phyloP scores from a whole-genome alignment of 805 yeast species.

The Starmerella lactis-condensi region DNA sequence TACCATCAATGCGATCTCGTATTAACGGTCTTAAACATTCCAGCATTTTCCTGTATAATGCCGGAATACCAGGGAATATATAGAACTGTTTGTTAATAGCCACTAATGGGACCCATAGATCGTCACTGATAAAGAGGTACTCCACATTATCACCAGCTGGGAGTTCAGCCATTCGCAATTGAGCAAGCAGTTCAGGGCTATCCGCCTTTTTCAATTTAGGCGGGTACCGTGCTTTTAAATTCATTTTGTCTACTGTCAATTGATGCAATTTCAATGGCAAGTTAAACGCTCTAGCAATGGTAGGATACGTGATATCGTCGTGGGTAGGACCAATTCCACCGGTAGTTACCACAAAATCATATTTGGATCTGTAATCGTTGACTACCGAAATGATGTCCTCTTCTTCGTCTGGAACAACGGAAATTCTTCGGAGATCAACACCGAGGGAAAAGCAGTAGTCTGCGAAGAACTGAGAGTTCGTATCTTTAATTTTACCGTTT shows the following conservation, averaged over 20 bases:
- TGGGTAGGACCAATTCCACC: slow-evolving; percentile 78
- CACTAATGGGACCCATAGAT: slow-evolving; percentile 73
- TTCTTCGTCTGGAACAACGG: slow-evolving; percentile 62
- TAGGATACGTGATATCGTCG: slow-evolving; percentile 70
- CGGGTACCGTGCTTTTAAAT: slow-evolving; percentile 19
- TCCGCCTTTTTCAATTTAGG: slow-evolving; percentile 10
- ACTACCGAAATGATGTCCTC: slow-evolving; percentile 42
- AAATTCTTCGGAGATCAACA: slow-evolving; percentile 44
- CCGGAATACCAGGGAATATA: slow-evolving; percentile 73
- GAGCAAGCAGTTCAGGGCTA: slow-evolving; percentile 36
- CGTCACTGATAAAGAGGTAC: slow-evolving; percentile 27
- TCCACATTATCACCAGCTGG: slow-evolving; percentile 31
- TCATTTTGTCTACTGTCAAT: slow-evolving; percentile 46
- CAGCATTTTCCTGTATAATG: slow-evolving; percentile 41
- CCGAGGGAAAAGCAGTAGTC: slow-evolving; percentile 49
- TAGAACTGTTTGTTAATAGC: slow-evolving; percentile 45
- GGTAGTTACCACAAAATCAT: slow-evolving; percentile 52
- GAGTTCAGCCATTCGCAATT: slow-evolving; percentile 60
- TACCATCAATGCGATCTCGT: slow-evolving; percentile 25
- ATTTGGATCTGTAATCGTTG: slow-evolving; percentile 29
- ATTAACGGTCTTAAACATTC: slow-evolving; percentile 27
- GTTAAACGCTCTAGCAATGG: slow-evolving; percentile 47
- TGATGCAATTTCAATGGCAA: slow-evolving; percentile 35
- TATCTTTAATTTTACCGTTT: slow-evolving; percentile 66
- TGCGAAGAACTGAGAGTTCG: slow-evolving; percentile 59